Conservation (phyloP, 768 basidiomycete species). For the Suillus luteus region DNA sequence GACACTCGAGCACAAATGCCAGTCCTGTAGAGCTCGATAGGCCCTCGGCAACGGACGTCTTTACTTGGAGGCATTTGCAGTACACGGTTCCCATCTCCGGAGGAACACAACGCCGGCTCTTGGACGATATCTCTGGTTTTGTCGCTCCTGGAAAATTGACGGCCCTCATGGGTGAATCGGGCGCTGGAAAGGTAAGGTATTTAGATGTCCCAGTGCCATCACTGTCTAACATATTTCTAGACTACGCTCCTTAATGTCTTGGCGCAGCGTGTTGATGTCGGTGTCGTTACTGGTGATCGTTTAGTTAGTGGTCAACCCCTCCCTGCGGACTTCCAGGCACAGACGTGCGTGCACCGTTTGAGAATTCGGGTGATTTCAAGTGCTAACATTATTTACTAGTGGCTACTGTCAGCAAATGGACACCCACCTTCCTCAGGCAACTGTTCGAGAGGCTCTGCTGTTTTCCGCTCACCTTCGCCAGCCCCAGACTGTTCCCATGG, state of each 20-base stretch:
- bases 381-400: conserved; percentile 26
- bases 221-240: conserved; percentile 40
- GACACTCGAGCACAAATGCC: background rate
- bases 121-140: conserved; percentile 78
- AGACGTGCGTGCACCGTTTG: conserved; percentile 72
- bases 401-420: conserved; percentile 68
- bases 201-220: conserved; percentile 7
- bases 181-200: conserved; percentile 53
- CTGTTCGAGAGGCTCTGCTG: conserved; percentile 82
- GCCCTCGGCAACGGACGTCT: conserved; percentile 44
- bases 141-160: conserved; percentile 88
- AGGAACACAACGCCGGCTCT: conserved; percentile 54
- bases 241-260: conserved; percentile 78
- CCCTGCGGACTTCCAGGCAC: conserved; percentile 52
- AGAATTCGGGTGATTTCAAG: conserved; percentile 48
- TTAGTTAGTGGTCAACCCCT: conserved; percentile 67
- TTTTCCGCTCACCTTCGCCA: conserved; percentile 87
- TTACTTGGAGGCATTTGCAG: conserved; percentile 82
- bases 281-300: conserved; percentile 63
- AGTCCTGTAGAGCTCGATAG: background rate
- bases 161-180: conserved; percentile 86
- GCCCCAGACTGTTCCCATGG: conserved; percentile 60
- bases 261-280: conserved; percentile 72
- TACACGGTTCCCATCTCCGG: conserved; percentile 73
- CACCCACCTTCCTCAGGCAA: conserved; percentile 78